These are phyloP conservation scores for Dothideomycetes sp. DNA, from an alignment of 2,329 filamentous ascomycete genomes.

Conservation along the genomic window DNA sequence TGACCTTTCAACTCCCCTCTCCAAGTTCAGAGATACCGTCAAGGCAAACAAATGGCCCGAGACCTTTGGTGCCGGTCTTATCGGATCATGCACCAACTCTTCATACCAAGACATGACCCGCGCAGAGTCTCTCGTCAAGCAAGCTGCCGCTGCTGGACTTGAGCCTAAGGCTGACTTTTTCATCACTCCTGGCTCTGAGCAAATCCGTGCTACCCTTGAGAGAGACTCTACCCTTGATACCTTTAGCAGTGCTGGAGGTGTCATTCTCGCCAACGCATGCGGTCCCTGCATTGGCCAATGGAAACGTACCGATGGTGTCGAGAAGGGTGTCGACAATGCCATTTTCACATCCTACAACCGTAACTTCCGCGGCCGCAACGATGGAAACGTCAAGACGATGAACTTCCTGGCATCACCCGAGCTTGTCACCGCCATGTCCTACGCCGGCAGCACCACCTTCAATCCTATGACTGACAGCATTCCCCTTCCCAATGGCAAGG, in stretches of 20 bases:
- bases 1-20: slow-evolving; percentile 85
- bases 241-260: slow-evolving; percentile 76
- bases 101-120: slow-evolving; percentile 99
- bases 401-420: slow-evolving; percentile 97
- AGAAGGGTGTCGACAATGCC: slow-evolving; percentile 80
- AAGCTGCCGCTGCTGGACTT: slow-evolving; percentile 79
- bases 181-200: slow-evolving; percentile 91
- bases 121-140: slow-evolving; percentile 83
- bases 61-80: slow-evolving; percentile 82
- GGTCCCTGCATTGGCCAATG: slow-evolving; percentile 92
- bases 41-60: slow-evolving; percentile 81
- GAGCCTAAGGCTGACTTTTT: slow-evolving; percentile 88
- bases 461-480: slow-evolving; percentile 88
- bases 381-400: slow-evolving; percentile 94
- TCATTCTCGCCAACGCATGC: slow-evolving; percentile 88
- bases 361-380: slow-evolving; percentile 94
- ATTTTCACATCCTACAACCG: slow-evolving; percentile 98
- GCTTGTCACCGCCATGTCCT: slow-evolving; percentile 91
- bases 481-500: slow-evolving; percentile 63
- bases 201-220: slow-evolving; percentile 88
- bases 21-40: slow-evolving; percentile 76
- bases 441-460: slow-evolving; percentile 81
- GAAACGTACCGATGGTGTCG: slow-evolving; percentile 77
- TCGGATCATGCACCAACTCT: slow-evolving; percentile 97
- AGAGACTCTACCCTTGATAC: slow-evolving; percentile 78